Evolutionary conservation across 176 grass and related monocot genomes (phyloP).

Genomic region (Themeda triandra): DNA sequence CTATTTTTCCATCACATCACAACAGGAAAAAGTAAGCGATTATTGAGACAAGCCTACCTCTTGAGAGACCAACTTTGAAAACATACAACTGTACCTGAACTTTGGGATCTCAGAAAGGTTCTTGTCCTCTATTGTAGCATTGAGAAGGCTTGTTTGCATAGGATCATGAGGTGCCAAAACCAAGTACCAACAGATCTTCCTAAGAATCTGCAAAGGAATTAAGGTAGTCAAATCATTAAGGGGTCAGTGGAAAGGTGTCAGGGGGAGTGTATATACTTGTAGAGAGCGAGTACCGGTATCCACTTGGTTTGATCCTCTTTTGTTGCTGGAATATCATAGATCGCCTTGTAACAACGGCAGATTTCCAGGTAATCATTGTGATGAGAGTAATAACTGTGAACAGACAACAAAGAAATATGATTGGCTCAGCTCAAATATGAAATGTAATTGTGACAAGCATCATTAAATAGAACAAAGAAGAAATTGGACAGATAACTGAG

Average conservation of each 20-base stretch:
- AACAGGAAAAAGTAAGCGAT: slow-evolving; percentile 18
- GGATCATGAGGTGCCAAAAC: slow-evolving; percentile 83
- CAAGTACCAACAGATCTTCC: slow-evolving; percentile 96
- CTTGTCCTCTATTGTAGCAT: slow-evolving; percentile 88
- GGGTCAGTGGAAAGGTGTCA: neutral
- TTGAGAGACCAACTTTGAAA: too few species aligned
- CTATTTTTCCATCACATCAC: slow-evolving; percentile 79
- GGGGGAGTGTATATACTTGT: neutral
- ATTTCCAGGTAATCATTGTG: slow-evolving; percentile 97
- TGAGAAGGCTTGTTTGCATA: slow-evolving; percentile 95
- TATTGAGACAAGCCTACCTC: neutral
- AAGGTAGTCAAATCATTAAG: neutral
- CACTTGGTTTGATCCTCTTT: slow-evolving; percentile 80
- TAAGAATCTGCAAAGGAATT: slow-evolving; percentile 60
- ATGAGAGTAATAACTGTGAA: slow-evolving; percentile 71
- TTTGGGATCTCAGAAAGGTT: slow-evolving; percentile 82
- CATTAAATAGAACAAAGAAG: neutral
- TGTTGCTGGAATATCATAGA: slow-evolving; percentile 89
- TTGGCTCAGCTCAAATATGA: neutral
- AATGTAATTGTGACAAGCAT: neutral
- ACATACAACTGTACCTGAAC: slow-evolving; percentile 66
- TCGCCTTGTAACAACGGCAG: slow-evolving; percentile 86
- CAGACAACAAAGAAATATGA: neutral
- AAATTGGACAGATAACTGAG: neutral
- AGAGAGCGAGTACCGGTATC: slow-evolving; percentile 67